Evolutionary conservation across 345 rosid species (phyloP).

Genomic region (Salix caprea): DNA sequence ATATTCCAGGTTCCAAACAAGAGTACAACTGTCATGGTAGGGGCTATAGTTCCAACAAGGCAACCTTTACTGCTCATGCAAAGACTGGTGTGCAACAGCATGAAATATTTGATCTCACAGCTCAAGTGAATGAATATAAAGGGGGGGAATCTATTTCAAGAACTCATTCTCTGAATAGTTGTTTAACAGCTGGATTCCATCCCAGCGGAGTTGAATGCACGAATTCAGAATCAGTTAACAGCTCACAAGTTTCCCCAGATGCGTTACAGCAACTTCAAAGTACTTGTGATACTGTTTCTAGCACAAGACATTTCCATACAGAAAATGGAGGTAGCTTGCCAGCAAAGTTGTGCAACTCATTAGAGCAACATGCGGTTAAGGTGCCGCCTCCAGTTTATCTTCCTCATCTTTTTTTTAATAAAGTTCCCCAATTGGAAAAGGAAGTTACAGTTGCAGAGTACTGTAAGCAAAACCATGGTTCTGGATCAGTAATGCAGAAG

Average conservation of each 20-base stretch:
- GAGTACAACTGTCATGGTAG: slow-evolving; percentile 17
- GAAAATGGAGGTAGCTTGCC: slow-evolving; percentile 11
- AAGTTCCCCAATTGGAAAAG: slow-evolving; percentile 24
- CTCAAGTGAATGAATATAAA: slow-evolving; percentile 8
- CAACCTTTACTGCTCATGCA: slow-evolving; percentile 5
- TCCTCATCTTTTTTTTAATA: slow-evolving; percentile 36
- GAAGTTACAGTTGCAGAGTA: slow-evolving; percentile 22
- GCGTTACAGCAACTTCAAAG: slow-evolving; percentile 6
- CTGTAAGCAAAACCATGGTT: slow-evolving; percentile 31
- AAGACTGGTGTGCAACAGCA: slow-evolving; percentile 11
- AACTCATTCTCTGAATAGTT: slow-evolving; percentile 9
- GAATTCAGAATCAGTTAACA: slow-evolving; percentile 23
- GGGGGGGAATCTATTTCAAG: slow-evolving; percentile 15
- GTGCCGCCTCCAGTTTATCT: slow-evolving; percentile 19
- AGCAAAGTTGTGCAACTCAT: slow-evolving; percentile 15
- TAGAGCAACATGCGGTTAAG: slow-evolving; percentile 14
- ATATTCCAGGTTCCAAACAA: slow-evolving; percentile 25
- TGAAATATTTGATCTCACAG: slow-evolving; percentile 19
- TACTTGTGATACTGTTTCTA: slow-evolving; percentile 8
- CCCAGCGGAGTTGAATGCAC: slow-evolving; percentile 1
- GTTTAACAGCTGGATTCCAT: slow-evolving; percentile 8
- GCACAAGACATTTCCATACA: slow-evolving; percentile 3
- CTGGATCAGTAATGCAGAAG: slow-evolving; percentile 38
- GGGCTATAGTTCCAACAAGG: slow-evolving; percentile 31
- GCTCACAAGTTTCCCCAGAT: slow-evolving; percentile 16